Conservation (phyloP, 2,329 filamentous ascomycete species). For the Fusarium sp. region DNA sequence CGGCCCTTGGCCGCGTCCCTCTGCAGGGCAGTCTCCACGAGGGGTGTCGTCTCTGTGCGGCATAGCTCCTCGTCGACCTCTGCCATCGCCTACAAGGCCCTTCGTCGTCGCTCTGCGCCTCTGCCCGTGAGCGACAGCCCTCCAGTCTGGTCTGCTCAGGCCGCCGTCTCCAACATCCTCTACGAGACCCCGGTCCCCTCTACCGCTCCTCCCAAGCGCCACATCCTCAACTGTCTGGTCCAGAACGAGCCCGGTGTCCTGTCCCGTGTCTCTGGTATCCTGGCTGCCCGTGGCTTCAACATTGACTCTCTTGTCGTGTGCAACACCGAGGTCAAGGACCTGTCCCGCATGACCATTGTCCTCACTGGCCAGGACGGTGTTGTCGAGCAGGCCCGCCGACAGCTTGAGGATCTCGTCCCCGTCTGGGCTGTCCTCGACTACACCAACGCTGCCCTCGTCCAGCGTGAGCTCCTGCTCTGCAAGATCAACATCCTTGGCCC, state of each 20-base stretch:
- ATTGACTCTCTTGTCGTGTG: slow-evolving; percentile 98
- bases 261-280: slow-evolving; percentile 94
- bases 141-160: slow-evolving; percentile 88
- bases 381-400: slow-evolving; percentile 94
- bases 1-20: slow-evolving; percentile 56
- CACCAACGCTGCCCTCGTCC: slow-evolving; percentile 89
- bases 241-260: slow-evolving; percentile 99
- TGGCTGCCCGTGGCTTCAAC: slow-evolving; percentile 97
- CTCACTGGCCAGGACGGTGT: slow-evolving; percentile 96
- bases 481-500: slow-evolving; percentile 97
- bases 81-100: slow-evolving; percentile 95
- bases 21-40: slow-evolving; percentile 49
- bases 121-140: slow-evolving; percentile 82
- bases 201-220: slow-evolving; percentile 86
- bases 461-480: slow-evolving; percentile 93
- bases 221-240: slow-evolving; percentile 97
- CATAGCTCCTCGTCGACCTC: slow-evolving; percentile 76
- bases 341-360: slow-evolving; percentile 99
- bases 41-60: slow-evolving; percentile 49
- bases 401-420: slow-evolving; percentile 95
- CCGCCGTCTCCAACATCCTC: slow-evolving; percentile 97
- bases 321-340: slow-evolving; percentile 95
- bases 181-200: slow-evolving; percentile 96
- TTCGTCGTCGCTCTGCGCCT: slow-evolving; percentile 89
- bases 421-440: slow-evolving; percentile 99